A percentile compares a stretch with the other conserved stretches of the same genome.
These are phyloP conservation scores for Phytophthora crassamura DNA, from an alignment of 352 stramenopile species.

Conservation along the genomic window DNA sequence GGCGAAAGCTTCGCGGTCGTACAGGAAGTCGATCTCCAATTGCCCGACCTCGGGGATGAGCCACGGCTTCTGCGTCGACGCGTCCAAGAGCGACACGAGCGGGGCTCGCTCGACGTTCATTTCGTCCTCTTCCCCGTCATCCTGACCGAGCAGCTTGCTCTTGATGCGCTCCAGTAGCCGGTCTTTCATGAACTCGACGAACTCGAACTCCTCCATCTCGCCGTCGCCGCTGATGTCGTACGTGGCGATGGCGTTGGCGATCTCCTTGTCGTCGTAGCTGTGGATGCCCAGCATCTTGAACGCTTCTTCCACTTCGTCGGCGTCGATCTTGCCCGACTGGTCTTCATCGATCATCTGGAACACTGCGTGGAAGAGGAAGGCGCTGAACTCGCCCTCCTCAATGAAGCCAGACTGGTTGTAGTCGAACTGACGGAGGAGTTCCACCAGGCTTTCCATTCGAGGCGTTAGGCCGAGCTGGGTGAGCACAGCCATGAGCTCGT, in stretches of 20 bases:
- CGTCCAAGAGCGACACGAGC: slow-evolving; percentile 52
- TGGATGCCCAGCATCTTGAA: slow-evolving; percentile 76
- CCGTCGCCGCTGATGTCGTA: slow-evolving; percentile 82
- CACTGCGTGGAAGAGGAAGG: slow-evolving; percentile 76
- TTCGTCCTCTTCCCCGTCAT: slow-evolving; percentile 8
- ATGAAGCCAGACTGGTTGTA: slow-evolving; percentile 56
- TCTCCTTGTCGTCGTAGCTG: slow-evolving; percentile 69
- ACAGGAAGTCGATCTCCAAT: slow-evolving; percentile 83
- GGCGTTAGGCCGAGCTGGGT: slow-evolving; percentile 77
- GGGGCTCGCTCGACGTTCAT: slow-evolving; percentile 10
- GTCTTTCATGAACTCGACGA: slow-evolving; percentile 83
- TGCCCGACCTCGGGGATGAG: slow-evolving; percentile 62
- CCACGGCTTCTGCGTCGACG: slow-evolving; percentile 68
- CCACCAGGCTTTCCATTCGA: slow-evolving; percentile 46
- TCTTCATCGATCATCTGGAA: slow-evolving; percentile 84
- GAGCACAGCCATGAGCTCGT: slow-evolving; percentile 67
- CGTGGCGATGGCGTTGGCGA: slow-evolving; percentile 62
- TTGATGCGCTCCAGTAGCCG: slow-evolving; percentile 69
- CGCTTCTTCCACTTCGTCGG: slow-evolving; percentile 71
- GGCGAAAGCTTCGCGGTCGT: slow-evolving; percentile 73
- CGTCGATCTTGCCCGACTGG: slow-evolving; percentile 78
- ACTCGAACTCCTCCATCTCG: slow-evolving; percentile 85
- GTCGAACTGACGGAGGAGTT: neutral
- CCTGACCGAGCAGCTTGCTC: slow-evolving; percentile 42
- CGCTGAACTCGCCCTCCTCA: slow-evolving; percentile 66